A percentile compares a stretch with the other conserved stretches of the same genome.
phyloP scores from a whole-genome alignment of 2,329 filamentous ascomycete species.

The Immersiporthe knoxdaviesiana region DNA sequence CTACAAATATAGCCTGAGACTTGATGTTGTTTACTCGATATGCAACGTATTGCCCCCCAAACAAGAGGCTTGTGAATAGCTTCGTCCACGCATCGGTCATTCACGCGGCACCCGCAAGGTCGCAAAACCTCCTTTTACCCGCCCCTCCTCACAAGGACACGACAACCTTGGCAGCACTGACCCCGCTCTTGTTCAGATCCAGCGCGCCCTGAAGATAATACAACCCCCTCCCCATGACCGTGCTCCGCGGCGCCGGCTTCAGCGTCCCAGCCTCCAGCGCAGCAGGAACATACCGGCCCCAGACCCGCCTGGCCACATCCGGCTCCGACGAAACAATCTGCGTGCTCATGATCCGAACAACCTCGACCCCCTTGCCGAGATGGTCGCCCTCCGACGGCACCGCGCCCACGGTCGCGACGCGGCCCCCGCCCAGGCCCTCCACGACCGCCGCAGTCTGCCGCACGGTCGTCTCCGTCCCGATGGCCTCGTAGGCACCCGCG shows the following conservation, averaged over 20 bases:
- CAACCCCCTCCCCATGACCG: slow-evolving; percentile 36
- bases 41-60: no score
- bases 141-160: slow-evolving; percentile 31
- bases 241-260: slow-evolving; percentile 34
- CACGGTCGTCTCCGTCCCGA: slow-evolving; percentile 21
- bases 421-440: slow-evolving; percentile 5
- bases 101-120: background rate
- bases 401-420: slow-evolving; percentile 17
- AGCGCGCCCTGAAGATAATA: slow-evolving; percentile 38
- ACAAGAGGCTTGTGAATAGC: no score
- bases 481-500: slow-evolving; percentile 26
- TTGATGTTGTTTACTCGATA: no score
- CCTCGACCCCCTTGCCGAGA: slow-evolving; percentile 9
- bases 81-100: background rate
- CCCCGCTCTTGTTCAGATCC: slow-evolving; percentile 37
- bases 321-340: slow-evolving; percentile 14
- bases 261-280: slow-evolving; percentile 36
- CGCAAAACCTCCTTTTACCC: no score
- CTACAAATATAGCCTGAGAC: no score
- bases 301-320: slow-evolving; percentile 16
- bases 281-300: slow-evolving; percentile 34
- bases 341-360: slow-evolving; percentile 12
- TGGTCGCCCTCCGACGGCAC: slow-evolving; percentile 10
- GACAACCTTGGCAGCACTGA: slow-evolving; percentile 45
- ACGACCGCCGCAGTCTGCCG: slow-evolving; percentile 16